Evolutionary conservation across 2,329 filamentous ascomycete species (phyloP).

Genomic region (Ilyonectria robusta): DNA sequence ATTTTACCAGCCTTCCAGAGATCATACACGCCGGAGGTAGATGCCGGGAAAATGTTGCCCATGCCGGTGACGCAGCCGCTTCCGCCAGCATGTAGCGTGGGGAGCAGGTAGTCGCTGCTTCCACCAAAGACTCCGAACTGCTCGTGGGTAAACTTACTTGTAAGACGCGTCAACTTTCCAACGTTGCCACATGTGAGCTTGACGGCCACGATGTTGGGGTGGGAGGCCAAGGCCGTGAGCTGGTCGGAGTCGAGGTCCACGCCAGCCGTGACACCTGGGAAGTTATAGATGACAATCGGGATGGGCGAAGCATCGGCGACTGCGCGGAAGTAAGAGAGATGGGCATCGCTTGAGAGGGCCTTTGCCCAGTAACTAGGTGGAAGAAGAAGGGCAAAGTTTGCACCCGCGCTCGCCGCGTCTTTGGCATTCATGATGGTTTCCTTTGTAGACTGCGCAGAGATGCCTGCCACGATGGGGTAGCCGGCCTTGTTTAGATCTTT

Average conservation of each 20-base stretch:
- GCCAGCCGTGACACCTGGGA: conserved; percentile 74
- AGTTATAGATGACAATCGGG: conserved; percentile 79
- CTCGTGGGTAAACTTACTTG: conserved; percentile 52
- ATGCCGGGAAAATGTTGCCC: conserved; percentile 63
- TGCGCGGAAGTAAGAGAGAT: conserved; percentile 76
- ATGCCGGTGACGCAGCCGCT: conserved; percentile 61
- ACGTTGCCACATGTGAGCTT: conserved; percentile 80
- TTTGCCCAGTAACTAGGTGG: conserved; percentile 81
- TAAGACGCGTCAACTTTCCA: conserved; percentile 75
- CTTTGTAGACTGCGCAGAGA: conserved; percentile 65
- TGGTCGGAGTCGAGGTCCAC: conserved; percentile 75
- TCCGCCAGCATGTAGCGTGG: conserved; percentile 56
- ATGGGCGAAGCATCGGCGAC: conserved; percentile 74
- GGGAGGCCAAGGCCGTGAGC: conserved; percentile 70
- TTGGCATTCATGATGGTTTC: conserved; percentile 77
- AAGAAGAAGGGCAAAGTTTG: conserved; percentile 80
- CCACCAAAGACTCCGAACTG: conserved; percentile 62
- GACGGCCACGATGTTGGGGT: conserved; percentile 77
- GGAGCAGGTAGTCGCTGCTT: conserved; percentile 60
- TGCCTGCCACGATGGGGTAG: conserved; percentile 62
- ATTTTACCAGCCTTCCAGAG: conserved; percentile 56
- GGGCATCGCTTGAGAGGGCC: conserved; percentile 62
- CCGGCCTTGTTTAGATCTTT: conserved; percentile 51
- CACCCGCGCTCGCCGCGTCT: conserved; percentile 76
- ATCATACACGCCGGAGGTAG: conserved; percentile 57